phyloP scores from a whole-genome alignment of 768 basidiomycete genomes.

The Xerocomellus intermedius region DNA sequence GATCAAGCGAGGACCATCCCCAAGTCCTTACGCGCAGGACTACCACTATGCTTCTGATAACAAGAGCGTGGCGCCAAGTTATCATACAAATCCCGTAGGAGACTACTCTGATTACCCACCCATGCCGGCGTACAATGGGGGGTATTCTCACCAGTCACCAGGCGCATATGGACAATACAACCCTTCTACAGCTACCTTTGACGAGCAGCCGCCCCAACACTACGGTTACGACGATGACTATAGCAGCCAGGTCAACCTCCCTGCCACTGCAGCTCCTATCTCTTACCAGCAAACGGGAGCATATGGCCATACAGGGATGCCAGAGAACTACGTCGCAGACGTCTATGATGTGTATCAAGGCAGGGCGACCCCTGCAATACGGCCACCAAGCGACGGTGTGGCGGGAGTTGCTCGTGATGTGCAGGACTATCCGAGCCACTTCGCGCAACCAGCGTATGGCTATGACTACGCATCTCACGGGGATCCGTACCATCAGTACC shows the following conservation, averaged over 20 bases:
- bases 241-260: slow-evolving; percentile 60
- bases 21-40: slow-evolving; percentile 55
- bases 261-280: slow-evolving; percentile 58
- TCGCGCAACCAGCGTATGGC: slow-evolving; percentile 21
- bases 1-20: slow-evolving; percentile 51
- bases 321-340: slow-evolving; percentile 40
- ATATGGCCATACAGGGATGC: slow-evolving; percentile 16
- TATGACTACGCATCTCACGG: slow-evolving; percentile 32
- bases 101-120: slow-evolving; percentile 54
- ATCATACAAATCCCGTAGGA: slow-evolving; percentile 42
- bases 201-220: slow-evolving; percentile 47
- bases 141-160: slow-evolving; percentile 59
- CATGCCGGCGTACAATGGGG: slow-evolving; percentile 72
- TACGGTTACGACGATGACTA: slow-evolving; percentile 67
- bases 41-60: slow-evolving; percentile 55
- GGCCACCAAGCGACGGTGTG: slow-evolving; percentile 32
- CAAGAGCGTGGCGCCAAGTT: slow-evolving; percentile 39
- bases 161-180: slow-evolving; percentile 56
- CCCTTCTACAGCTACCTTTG: slow-evolving; percentile 54
- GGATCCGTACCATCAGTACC: slow-evolving; percentile 28
- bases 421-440: slow-evolving; percentile 36
- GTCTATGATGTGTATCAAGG: slow-evolving; percentile 57
- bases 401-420: slow-evolving; percentile 39
- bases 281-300: slow-evolving; percentile 38
- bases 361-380: slow-evolving; percentile 38